These are phyloP conservation scores for Immersiella caudata DNA, from an alignment of 495 filamentous ascomycete genomes.

Conservation along the genomic window DNA sequence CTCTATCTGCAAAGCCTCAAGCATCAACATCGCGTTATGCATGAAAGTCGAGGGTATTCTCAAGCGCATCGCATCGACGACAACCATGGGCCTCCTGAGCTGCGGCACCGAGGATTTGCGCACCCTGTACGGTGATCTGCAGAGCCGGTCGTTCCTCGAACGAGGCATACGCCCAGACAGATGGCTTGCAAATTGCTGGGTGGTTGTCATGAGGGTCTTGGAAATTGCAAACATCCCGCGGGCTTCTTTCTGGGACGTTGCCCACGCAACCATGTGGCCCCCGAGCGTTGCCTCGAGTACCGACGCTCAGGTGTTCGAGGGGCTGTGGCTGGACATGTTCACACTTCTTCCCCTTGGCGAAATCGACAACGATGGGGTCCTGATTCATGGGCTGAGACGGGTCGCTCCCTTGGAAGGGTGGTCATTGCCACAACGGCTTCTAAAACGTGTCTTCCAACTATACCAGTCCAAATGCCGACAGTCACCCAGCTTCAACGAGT, in stretches of 20 bases:
- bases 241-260: conserved; percentile 60
- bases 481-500: conserved; percentile 73
- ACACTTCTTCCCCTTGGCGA: conserved; percentile 75
- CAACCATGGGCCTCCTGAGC: conserved; percentile 47
- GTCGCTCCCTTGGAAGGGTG: conserved; percentile 66
- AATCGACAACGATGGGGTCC: conserved; percentile 68
- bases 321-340: conserved; percentile 73
- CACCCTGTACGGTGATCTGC: conserved; percentile 65
- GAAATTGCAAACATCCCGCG: conserved; percentile 48
- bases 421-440: conserved; percentile 64
- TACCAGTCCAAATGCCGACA: conserved; percentile 62
- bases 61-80: conserved; percentile 40
- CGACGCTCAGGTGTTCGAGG: conserved; percentile 65
- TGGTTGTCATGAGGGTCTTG: conserved; percentile 65
- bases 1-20: conserved; percentile 38
- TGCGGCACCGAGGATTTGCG: conserved; percentile 57
- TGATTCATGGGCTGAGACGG: conserved; percentile 60
- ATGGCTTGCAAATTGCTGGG: conserved; percentile 63
- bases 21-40: conserved; percentile 33
- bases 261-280: conserved; percentile 50
- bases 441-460: conserved; percentile 66
- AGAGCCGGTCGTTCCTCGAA: conserved; percentile 57
- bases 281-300: conserved; percentile 34
- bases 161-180: conserved; percentile 65
- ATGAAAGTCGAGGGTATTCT: conserved; percentile 49